phyloP scores from a whole-genome alignment of 192 early-diverging fungal species.

The Spizellomyces sp. region DNA sequence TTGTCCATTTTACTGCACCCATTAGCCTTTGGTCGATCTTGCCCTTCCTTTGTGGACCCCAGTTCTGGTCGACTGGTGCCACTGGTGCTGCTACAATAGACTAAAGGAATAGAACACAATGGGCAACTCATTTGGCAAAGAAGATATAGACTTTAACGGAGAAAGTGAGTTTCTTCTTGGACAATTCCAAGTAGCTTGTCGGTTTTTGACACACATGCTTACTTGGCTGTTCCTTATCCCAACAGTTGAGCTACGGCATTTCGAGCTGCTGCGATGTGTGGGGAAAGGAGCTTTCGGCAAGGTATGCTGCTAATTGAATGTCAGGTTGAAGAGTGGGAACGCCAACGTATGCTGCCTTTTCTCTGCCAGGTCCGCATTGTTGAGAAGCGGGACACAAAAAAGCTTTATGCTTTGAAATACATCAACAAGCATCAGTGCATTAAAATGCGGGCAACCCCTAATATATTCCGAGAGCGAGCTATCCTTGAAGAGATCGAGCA shows the following conservation, averaged over 20 bases:
- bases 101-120: not conserved
- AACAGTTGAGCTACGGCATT: slow-evolving; percentile 82
- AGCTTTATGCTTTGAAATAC: slow-evolving; percentile 93
- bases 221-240: not conserved
- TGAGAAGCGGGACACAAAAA: slow-evolving; percentile 77
- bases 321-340: not conserved
- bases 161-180: slow-evolving; percentile 17
- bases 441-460: slow-evolving; percentile 75
- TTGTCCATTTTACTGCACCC: too few species aligned
- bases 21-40: too few species aligned
- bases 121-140: slow-evolving; percentile 19
- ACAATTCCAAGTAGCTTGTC: not conserved
- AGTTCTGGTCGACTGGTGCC: too few species aligned
- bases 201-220: not conserved
- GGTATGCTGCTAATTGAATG: slow-evolving; percentile 45
- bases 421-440: slow-evolving; percentile 95
- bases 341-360: not conserved
- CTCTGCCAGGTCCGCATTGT: slow-evolving; percentile 81
- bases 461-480: slow-evolving; percentile 89
- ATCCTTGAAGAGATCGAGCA: slow-evolving; percentile 87
- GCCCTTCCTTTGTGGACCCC: too few species aligned
- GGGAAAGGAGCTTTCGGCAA: slow-evolving; percentile 97
- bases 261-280: slow-evolving; percentile 83
- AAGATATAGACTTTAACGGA: slow-evolving; percentile 29
- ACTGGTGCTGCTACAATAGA: too few species aligned